These are phyloP conservation scores for Westerdykella sp. DNA, from an alignment of 2,329 filamentous ascomycete genomes.

Conservation along the genomic window DNA sequence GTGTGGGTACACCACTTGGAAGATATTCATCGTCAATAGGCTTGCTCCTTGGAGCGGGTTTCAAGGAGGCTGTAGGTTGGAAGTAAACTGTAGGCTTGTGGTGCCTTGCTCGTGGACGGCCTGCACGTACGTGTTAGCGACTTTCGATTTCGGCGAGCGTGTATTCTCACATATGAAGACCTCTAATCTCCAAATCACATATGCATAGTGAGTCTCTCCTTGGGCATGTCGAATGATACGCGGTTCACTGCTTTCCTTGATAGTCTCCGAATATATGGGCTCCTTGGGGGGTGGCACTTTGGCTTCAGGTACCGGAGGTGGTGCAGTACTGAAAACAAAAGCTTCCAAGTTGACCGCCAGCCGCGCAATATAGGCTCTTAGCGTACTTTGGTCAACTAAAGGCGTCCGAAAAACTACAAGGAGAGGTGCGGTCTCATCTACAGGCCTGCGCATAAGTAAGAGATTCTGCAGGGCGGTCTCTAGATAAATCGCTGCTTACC, in stretches of 20 bases:
- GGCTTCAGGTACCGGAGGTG: constrained; percentile 37
- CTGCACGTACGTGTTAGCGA: constrained; percentile 14
- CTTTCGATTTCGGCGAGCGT: neutral
- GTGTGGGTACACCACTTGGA: constrained; percentile 60
- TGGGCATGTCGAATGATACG: constrained; percentile 24
- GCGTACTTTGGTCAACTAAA: constrained; percentile 49
- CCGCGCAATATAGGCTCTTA: constrained; percentile 56
- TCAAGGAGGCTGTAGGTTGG: constrained; percentile 49
- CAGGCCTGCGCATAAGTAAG: constrained; percentile 47
- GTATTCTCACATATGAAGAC: constrained; percentile 30
- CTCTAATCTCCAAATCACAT: constrained; percentile 36
- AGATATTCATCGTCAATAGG: constrained; percentile 56
- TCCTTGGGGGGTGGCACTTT: constrained; percentile 43
- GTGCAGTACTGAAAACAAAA: constrained; percentile 51
- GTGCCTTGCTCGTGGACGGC: constrained; percentile 52
- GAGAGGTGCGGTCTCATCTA: constrained; percentile 68
- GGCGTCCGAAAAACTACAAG: constrained; percentile 63
- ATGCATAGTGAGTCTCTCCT: constrained; percentile 21
- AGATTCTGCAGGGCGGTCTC: constrained; percentile 38
- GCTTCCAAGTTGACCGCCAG: constrained; percentile 63
- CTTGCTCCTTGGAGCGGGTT: constrained; percentile 44
- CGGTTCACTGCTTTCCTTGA: constrained; percentile 30
- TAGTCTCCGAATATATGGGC: constrained; percentile 49
- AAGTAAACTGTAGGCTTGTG: constrained; percentile 63
- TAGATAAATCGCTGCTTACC: constrained; percentile 47